These are phyloP conservation scores for Fusarium pseudoanthophilum DNA, from an alignment of 2,329 filamentous ascomycete species.

Conservation along the genomic window DNA sequence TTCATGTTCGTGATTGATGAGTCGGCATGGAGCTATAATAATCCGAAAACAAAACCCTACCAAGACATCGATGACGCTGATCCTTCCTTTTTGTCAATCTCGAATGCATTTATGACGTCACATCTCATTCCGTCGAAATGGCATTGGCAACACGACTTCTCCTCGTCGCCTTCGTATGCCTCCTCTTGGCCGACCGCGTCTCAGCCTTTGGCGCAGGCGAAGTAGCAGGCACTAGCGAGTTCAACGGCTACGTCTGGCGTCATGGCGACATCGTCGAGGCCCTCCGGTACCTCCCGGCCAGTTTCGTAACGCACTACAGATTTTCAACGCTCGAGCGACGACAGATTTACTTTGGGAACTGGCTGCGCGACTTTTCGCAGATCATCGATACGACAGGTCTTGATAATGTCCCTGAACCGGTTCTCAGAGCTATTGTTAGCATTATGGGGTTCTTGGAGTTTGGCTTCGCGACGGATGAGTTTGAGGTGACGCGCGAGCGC, in stretches of 20 bases:
- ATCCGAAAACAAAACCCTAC: neutral
- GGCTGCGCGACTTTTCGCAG: constrained; percentile 79
- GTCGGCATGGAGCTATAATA: neutral
- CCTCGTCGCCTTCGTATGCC: constrained; percentile 33
- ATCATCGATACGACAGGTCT: constrained; percentile 71
- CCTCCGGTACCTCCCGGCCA: constrained; percentile 50
- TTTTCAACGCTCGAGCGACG: constrained; percentile 53
- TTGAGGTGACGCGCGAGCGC: constrained; percentile 80
- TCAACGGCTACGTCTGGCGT: constrained; percentile 55
- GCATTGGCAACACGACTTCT: constrained; percentile 32
- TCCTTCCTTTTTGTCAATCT: neutral
- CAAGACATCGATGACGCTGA: neutral
- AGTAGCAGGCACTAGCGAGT: constrained; percentile 51
- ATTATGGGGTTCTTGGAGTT: constrained; percentile 48
- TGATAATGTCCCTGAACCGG: constrained; percentile 45
- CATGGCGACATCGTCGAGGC: constrained; percentile 55
- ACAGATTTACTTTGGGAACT: constrained; percentile 53
- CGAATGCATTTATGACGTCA: constrained; percentile 26
- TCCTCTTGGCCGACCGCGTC: constrained; percentile 46
- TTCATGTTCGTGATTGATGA: neutral
- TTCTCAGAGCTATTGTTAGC: constrained; percentile 46
- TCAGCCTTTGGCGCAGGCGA: constrained; percentile 54
- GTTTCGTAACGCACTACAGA: constrained; percentile 52
- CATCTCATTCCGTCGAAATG: constrained; percentile 13
- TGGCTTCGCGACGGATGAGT: constrained; percentile 80